phyloP scores from a whole-genome alignment of 2,329 filamentous ascomycete species.

The Aulographum hederae region DNA sequence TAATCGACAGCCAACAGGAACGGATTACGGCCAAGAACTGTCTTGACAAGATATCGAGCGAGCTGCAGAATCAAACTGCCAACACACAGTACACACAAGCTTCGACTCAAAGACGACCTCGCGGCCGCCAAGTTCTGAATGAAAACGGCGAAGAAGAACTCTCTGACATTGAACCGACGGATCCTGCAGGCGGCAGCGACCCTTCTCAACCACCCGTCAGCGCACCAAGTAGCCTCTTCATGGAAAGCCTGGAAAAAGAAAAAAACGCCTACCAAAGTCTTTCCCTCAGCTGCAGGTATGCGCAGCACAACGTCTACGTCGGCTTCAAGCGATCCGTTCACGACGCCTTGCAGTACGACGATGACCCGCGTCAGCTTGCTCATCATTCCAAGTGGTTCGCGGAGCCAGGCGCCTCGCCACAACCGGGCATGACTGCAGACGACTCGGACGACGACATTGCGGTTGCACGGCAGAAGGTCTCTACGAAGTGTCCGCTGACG shows the following conservation, averaged over 20 bases:
- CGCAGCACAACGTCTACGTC: slow-evolving; percentile 39
- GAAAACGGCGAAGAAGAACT: slow-evolving; percentile 8
- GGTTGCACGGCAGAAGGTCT: slow-evolving; percentile 43
- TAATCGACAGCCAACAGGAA: slow-evolving; percentile 3
- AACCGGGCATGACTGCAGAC: slow-evolving; percentile 25
- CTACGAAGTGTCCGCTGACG: slow-evolving; percentile 52
- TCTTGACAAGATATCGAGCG: background rate
- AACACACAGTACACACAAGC: background rate
- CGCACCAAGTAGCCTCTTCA: slow-evolving; percentile 12
- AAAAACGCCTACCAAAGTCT: slow-evolving; percentile 24
- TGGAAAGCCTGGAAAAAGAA: slow-evolving; percentile 17
- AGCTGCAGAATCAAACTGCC: slow-evolving; percentile 1
- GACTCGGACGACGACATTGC: slow-evolving; percentile 52
- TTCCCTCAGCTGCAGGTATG: slow-evolving; percentile 28
- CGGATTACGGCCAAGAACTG: background rate
- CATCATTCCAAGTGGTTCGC: slow-evolving; percentile 45
- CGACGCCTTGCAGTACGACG: slow-evolving; percentile 36
- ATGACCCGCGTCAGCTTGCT: slow-evolving; percentile 33
- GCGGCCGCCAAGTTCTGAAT: background rate
- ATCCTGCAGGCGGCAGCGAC: background rate
- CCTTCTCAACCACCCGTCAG: background rate
- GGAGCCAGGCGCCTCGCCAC: slow-evolving; percentile 24
- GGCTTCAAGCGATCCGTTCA: slow-evolving; percentile 44
- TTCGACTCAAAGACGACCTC: background rate
- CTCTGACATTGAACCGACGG: slow-evolving; percentile 8